These are phyloP conservation scores for Phytophthora palmivora DNA, from an alignment of 352 stramenopile species.

Conservation along the genomic window DNA sequence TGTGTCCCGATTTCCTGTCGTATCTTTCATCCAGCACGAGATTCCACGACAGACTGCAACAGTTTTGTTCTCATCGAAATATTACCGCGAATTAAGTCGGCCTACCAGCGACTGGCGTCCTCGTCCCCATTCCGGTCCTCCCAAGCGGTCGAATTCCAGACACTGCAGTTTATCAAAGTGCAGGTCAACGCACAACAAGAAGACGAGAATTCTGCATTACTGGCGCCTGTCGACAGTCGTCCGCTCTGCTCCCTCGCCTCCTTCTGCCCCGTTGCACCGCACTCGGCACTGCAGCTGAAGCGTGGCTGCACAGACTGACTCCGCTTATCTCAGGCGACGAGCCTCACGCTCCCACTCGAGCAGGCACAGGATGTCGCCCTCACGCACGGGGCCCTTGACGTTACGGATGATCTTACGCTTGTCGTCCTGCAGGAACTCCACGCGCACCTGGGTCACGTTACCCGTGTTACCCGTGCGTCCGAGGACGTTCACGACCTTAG, in stretches of 20 bases:
- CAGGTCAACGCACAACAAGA: slow-evolving; percentile 22
- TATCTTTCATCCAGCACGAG: too few species aligned
- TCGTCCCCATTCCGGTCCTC: slow-evolving; percentile 28
- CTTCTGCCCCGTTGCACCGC: slow-evolving; percentile 11
- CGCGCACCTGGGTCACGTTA: slow-evolving; percentile 99
- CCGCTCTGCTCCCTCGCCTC: slow-evolving; percentile 5
- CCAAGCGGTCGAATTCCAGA: slow-evolving; percentile 26
- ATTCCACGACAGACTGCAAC: slow-evolving; percentile 5
- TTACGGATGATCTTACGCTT: slow-evolving; percentile 99
- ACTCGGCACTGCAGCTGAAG: slow-evolving; percentile 27
- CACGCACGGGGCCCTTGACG: slow-evolving; percentile 98
- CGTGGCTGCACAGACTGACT: slow-evolving; percentile 29
- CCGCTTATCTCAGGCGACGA: slow-evolving; percentile 96
- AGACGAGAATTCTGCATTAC: slow-evolving; percentile 16
- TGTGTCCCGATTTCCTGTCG: too few species aligned
- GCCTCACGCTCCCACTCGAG: slow-evolving; percentile 99
- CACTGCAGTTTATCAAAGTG: slow-evolving; percentile 24
- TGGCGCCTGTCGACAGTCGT: slow-evolving; percentile 23
- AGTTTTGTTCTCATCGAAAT: slow-evolving; percentile 64
- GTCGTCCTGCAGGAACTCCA: slow-evolving; percentile 99
- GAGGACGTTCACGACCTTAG: slow-evolving; percentile 98
- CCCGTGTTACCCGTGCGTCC: slow-evolving; percentile 99
- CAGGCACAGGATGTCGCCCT: slow-evolving; percentile 99
- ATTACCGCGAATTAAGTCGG: slow-evolving; percentile 62
- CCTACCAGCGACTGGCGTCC: slow-evolving; percentile 41